phyloP scores from a whole-genome alignment of 345 rosid species.

The Durio zibethinus region DNA sequence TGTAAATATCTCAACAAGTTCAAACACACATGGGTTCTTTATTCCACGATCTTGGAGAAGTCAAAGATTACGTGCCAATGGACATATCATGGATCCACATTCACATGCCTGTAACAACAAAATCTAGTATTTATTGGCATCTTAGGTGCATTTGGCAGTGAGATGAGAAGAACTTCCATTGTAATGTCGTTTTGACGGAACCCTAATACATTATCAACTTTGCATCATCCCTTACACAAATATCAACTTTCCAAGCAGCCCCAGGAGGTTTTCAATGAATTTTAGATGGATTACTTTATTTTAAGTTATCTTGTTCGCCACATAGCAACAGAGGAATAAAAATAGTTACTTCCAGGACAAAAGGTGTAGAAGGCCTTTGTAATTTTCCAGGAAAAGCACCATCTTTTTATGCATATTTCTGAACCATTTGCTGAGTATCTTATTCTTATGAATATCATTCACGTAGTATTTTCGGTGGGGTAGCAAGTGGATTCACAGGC shows the following conservation, averaged over 20 bases:
- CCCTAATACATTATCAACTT: background rate
- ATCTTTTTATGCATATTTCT: background rate
- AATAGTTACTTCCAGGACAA: background rate
- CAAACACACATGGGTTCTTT: background rate
- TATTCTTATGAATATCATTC: background rate
- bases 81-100: background rate
- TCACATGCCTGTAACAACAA: background rate
- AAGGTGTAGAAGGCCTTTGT: background rate
- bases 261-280: background rate
- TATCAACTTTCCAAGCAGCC: background rate
- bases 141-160: no score
- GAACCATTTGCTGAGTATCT: background rate
- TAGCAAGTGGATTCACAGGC: background rate
- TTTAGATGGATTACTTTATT: background rate
- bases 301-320: background rate
- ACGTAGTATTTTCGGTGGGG: background rate
- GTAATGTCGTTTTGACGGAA: no score
- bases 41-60: constrained; percentile 7
- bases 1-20: background rate
- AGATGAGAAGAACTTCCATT: no score
- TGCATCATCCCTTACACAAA: constrained; percentile 7
- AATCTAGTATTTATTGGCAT: background rate
- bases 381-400: background rate
- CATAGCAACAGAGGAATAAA: background rate
- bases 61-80: constrained; percentile 5